Conservation (phyloP, 305 asterid species). For the Fraxinus latifolia region DNA sequence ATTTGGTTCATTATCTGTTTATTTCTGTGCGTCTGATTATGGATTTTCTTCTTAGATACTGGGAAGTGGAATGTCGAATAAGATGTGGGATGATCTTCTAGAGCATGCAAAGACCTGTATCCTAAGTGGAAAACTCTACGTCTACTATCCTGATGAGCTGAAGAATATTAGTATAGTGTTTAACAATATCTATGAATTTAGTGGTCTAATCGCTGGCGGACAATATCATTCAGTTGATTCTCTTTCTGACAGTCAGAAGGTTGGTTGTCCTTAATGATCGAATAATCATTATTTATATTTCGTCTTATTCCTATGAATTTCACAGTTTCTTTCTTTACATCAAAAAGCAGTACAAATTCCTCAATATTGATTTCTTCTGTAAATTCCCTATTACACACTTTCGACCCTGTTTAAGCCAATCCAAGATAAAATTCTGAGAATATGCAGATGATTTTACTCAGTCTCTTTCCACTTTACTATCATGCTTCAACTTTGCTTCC, state of each 20-base stretch:
- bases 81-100: constrained; percentile 89
- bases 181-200: constrained; percentile 67
- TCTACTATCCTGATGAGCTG: constrained; percentile 84
- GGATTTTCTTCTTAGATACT: constrained; percentile 49
- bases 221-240: constrained; percentile 75
- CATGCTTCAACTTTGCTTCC: neutral
- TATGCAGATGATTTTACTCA: neutral
- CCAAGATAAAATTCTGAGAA: neutral
- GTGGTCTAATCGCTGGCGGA: constrained; percentile 77
- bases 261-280: constrained; percentile 32
- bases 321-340: neutral
- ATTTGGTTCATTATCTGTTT: constrained; percentile 5
- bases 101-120: constrained; percentile 96
- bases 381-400: neutral
- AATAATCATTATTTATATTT: neutral
- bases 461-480: neutral
- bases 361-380: neutral
- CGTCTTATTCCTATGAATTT: neutral
- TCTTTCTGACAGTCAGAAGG: constrained; percentile 82
- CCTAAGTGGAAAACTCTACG: constrained; percentile 75
- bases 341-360: neutral
- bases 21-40: constrained; percentile 19
- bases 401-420: neutral
- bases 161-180: constrained; percentile 77
- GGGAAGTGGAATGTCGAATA: constrained; percentile 97